Evolutionary conservation across 768 basidiomycete genomes (phyloP).

Genomic region (Leccinellum luteum): DNA sequence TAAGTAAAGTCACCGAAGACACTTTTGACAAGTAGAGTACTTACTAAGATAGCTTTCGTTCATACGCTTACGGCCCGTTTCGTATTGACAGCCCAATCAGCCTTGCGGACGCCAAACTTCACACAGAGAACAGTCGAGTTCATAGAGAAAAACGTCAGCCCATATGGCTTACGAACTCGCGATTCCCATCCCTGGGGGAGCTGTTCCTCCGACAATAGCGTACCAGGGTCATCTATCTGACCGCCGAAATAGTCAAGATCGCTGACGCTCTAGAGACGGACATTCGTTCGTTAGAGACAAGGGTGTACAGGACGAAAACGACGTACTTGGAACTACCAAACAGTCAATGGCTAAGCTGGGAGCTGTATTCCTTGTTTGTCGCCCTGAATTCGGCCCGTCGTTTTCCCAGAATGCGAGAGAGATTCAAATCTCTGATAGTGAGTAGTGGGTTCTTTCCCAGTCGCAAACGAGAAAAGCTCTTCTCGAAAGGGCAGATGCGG

Average conservation of each 20-base stretch:
- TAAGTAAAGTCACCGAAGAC: no score
- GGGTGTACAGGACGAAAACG: neutral
- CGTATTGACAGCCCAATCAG: constrained; percentile 7
- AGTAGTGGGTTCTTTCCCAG: constrained; percentile 53
- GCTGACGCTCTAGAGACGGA: constrained; percentile 50
- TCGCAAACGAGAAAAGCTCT: constrained; percentile 55
- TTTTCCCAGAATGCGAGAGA: constrained; percentile 55
- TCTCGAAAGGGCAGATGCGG: constrained; percentile 50
- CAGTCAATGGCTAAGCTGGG: constrained; percentile 49
- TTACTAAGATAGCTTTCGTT: no score
- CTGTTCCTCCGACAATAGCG: constrained; percentile 62
- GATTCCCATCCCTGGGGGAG: constrained; percentile 74
- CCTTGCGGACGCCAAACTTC: constrained; percentile 13
- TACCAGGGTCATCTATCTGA: constrained; percentile 47
- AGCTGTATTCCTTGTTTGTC: constrained; percentile 56
- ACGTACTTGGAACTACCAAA: constrained; percentile 70
- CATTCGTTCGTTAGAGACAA: neutral
- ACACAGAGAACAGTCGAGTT: constrained; percentile 32
- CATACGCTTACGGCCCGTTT: neutral
- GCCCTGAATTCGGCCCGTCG: constrained; percentile 56
- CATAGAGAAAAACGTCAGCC: constrained; percentile 57
- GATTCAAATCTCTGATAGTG: constrained; percentile 55
- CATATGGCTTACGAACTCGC: constrained; percentile 43
- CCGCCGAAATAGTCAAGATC: constrained; percentile 63
- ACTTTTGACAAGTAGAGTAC: no score